Conservation (phyloP, 129 eudicot genomes). For the Centrapalus pauciflorus region DNA sequence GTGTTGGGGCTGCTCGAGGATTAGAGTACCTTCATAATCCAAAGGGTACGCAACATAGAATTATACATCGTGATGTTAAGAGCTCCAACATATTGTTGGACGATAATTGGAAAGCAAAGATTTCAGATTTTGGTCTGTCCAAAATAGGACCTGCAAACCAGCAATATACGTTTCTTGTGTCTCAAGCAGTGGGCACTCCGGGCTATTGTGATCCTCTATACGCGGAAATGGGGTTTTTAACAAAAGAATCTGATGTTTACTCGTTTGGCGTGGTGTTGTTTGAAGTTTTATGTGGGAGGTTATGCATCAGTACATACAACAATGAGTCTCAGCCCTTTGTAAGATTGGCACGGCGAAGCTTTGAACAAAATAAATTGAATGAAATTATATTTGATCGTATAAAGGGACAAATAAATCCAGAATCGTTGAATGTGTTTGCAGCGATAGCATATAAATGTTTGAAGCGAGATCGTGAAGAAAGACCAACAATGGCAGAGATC, state of each 20-base stretch:
- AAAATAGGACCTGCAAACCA: no score
- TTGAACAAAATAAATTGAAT: not conserved
- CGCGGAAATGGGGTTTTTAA: not conserved
- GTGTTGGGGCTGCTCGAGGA: slow-evolving; percentile 11
- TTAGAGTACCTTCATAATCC: not conserved
- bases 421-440: not conserved
- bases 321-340: not conserved
- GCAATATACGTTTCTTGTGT: not conserved
- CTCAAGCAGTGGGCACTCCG: not conserved
- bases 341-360: not conserved
- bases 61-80: slow-evolving; percentile 7
- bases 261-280: slow-evolving; percentile 18
- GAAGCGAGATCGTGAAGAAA: not conserved
- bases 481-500: not conserved
- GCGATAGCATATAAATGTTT: not conserved
- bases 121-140: no score
- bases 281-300: slow-evolving; percentile 9
- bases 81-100: slow-evolving; percentile 12
- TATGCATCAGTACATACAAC: not conserved
- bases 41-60: slow-evolving; percentile 7
- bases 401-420: slow-evolving; percentile 2
- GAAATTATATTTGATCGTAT: not conserved
- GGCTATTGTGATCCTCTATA: slow-evolving; percentile 6
- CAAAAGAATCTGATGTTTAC: slow-evolving; percentile 13
- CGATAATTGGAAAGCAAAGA: not conserved